Evolutionary conservation across 176 grass and related monocot genomes (phyloP), one percentile per base, ranked within the genome.

Genomic region (Musa beccarii): DNA sequence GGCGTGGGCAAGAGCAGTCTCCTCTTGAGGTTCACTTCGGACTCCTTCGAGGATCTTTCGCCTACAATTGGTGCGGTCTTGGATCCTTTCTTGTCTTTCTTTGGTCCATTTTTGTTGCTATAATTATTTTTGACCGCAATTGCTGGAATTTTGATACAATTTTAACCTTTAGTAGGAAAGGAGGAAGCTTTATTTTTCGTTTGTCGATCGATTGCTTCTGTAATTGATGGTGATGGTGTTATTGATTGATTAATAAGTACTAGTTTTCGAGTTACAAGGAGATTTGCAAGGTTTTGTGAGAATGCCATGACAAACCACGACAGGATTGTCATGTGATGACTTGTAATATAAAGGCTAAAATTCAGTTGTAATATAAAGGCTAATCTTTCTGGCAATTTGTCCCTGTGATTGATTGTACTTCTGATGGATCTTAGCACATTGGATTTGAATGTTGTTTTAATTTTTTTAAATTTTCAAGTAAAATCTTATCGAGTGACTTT

Each of bases 1-100:
- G 96, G 91, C 55, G 91, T 99, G 63, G 91, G 91, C 54, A 99
- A 99, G 91, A 99, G 96, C 71, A 99, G 91, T 63, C 96, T 94
- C 13, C 87, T 99, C 53, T 86, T 99, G 61, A 85, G 96, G 54
- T 99, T 99, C 83, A 99, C 96, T 8, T 77, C 96, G 0, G 91
- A 94, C 72, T 95, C 96, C 14, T 99, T 99, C 69, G 89, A 99
- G 55, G 96, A 95, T 53, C 83, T 99, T 16, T 99, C 96, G 13
- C 95, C 89, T 0, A 99, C 96, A 34, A 99, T 99, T 61, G 96
- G 95, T 94, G 78, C 34, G 67, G 49, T 16, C 49, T 51, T 8
- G 8, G 22, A 14, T 25, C 9, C n/a, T 76, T 74, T 43, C 16
- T 5, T 51, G 17, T 69, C 12, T 51, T 51, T 50, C 16, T 5